A percentile compares a stretch with the other conserved stretches of the same genome.
These are phyloP conservation scores for Moniliophthora roreri DNA, from an alignment of 1,284 basidiomycete species.

Conservation along the genomic window DNA sequence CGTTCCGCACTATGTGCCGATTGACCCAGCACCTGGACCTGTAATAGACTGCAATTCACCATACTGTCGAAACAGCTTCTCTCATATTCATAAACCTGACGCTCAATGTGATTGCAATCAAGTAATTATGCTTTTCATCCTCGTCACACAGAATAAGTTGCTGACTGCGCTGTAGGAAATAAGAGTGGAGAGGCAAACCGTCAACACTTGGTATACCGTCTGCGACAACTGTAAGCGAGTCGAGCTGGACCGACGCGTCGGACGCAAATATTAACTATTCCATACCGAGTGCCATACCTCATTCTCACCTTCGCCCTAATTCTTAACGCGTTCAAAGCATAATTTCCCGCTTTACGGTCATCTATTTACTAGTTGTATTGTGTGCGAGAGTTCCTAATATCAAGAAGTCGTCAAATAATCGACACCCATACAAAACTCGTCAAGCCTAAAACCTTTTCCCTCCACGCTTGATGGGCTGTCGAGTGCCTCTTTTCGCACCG, in stretches of 20 bases:
- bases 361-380: no score
- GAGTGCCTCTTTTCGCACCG: constrained; percentile 47
- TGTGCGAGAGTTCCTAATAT: no score
- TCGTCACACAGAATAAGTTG: not conserved
- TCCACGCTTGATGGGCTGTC: constrained; percentile 73
- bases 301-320: not conserved
- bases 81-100: constrained; percentile 41
- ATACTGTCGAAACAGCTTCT: constrained; percentile 40
- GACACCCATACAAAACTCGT: not conserved
- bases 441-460: constrained; percentile 62
- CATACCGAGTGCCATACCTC: not conserved
- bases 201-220: constrained; percentile 16
- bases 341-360: not conserved
- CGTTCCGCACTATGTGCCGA: constrained; percentile 54
- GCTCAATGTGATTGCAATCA: constrained; percentile 23
- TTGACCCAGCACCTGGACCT: constrained; percentile 47
- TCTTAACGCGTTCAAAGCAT: not conserved
- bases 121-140: constrained; percentile 1
- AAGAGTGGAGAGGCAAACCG: constrained; percentile 6
- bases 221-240: constrained; percentile 16
- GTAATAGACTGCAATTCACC: constrained; percentile 41
- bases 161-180: constrained; percentile 7
- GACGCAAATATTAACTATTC: constrained; percentile 7
- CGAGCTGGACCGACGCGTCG: constrained; percentile 14
- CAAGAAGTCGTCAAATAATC: no score